Base-by-base conservation (phyloP, 2,329 filamentous ascomycete genomes). In the Talaromyces sp. region DNA sequence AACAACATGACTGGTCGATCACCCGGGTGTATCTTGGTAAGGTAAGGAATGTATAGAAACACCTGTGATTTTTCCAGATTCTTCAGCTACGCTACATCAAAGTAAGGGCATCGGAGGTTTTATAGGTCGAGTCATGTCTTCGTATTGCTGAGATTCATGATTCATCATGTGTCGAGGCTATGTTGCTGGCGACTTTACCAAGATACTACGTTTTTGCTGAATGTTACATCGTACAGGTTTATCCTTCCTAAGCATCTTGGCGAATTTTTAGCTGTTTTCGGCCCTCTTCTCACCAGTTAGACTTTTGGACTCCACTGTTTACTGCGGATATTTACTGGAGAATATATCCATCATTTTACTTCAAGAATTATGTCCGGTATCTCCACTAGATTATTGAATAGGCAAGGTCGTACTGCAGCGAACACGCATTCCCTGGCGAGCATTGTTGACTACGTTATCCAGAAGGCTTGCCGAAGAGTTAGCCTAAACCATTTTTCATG, bases 211-310 rank as follows among this genome's bases (percentile, higher is more conserved):
- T 19, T 11, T 50, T 19, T 35, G 59, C 59, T 61, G 59, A 61
- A 33, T 61, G 59, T 61, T 61, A 61, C 59, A 61, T 61, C 33
- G 31, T n/a, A 61, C 24, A 27, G 13, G 50, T 24, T 31, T 24
- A 37, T 22, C 24, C 9, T 19, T 39, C n/a, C 52, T 19, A 19
- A 54, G 50, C 27, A 54, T 19, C 50, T 56, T 37, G 52, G 33
- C 52, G 37, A 37, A 37, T 37, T 1, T 19, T 37, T 14, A 56
- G 50, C 31, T 56, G 50, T 37, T 56, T 35, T 35, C 31, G 31
- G 50, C 35, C 31, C 19, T 31, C 31, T n/a, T 31, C 31, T 35
- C 50, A 35, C 16, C n/a, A 22, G n/a, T 19, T 8, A 56, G 50
- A 22, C 31, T 22, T 35, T 22, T 22, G n/a, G 27, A 8, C 50